These are phyloP conservation scores for Teratosphaeriaceae sp. DNA, from an alignment of 2,329 filamentous ascomycete genomes.

Conservation along the genomic window DNA sequence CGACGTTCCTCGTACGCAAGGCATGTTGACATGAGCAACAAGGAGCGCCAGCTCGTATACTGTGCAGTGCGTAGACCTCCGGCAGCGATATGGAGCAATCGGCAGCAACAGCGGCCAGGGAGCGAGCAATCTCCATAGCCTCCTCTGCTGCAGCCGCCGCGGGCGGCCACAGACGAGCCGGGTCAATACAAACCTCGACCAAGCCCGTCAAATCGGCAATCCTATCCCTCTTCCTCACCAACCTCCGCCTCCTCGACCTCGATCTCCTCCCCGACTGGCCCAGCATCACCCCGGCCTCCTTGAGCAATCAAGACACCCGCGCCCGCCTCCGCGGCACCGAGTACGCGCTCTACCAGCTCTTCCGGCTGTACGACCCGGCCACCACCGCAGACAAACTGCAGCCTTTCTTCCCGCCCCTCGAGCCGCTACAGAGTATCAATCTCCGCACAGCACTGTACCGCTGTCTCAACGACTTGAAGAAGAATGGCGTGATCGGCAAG, in stretches of 20 bases:
- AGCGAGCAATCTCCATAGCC: not conserved
- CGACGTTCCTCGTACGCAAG: no score
- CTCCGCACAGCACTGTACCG: constrained; percentile 78
- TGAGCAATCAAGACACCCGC: constrained; percentile 60
- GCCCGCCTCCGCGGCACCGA: constrained; percentile 76
- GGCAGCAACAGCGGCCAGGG: constrained; percentile 4
- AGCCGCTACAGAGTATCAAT: constrained; percentile 86
- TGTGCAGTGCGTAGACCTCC: no score
- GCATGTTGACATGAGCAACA: no score
- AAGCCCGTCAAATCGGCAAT: constrained; percentile 22
- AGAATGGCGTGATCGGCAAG: constrained; percentile 72
- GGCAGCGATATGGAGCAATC: constrained; percentile 1
- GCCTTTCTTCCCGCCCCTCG: constrained; percentile 83
- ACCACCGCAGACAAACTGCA: constrained; percentile 75
- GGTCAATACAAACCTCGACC: constrained; percentile 13
- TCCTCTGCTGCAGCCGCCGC: not conserved
- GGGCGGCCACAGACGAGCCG: not conserved
- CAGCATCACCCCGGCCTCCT: constrained; percentile 67
- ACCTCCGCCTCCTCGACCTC: constrained; percentile 75
- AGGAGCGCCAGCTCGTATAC: no score
- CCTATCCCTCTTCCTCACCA: constrained; percentile 67
- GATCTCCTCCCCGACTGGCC: constrained; percentile 76
- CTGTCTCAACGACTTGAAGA: constrained; percentile 78
- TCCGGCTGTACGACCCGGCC: constrained; percentile 72
- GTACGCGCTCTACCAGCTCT: constrained; percentile 86